Evolutionary conservation across 2,329 filamentous ascomycete genomes (phyloP), one percentile per base, ranked within the genome.

Genomic region (Leptographium lundbergii): DNA sequence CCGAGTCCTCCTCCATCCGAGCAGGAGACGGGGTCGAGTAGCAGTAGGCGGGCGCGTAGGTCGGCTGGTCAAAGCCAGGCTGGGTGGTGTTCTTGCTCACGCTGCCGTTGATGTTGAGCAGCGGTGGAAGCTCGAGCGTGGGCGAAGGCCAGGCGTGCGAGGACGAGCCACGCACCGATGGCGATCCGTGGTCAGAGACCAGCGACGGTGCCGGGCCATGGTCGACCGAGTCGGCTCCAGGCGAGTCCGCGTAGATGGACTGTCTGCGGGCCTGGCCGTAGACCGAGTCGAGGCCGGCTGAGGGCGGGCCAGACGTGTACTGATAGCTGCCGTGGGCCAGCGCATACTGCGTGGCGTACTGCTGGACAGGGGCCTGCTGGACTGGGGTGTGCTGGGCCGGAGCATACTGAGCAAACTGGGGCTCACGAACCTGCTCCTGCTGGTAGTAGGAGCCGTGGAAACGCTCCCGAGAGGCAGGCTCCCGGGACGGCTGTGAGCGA

Each of bases 181-280:
- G 78, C 4, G 84, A 86, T 62, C 80, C 79, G 32, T 76, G 75
- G 69, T 94, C 89, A 0, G 88, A 90, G 56, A 88, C 77, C 62
- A 89, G 77, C 1, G 86, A 88, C 7, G 86, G 86, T 5, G 84
- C 81, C 34, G 77, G 75, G 32, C 32, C 50, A 10, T 55, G 24
- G 7, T 56, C 36, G 29, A 50, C 56, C n/a, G 45, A 51, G 25
- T 57, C 56, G 1, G 56, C 45, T 6, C 45, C 42, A n/a, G 56
- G 45, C 6, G 56, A 57, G 24, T 29, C 32, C 7, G 47, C 32
- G 24, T 42, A 53, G 42, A 32, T 5, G 14, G 48, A 52, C 1
- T 42, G 7, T 11, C 39, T 24, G 39, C 54, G 54, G 24, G 34
- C 14, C n/a, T n/a, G n/a, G 34, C 42, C 10, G 9, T 25, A 54